Conservation (phyloP, 352 stramenopile species). For the Phytophthora citrophthora region DNA sequence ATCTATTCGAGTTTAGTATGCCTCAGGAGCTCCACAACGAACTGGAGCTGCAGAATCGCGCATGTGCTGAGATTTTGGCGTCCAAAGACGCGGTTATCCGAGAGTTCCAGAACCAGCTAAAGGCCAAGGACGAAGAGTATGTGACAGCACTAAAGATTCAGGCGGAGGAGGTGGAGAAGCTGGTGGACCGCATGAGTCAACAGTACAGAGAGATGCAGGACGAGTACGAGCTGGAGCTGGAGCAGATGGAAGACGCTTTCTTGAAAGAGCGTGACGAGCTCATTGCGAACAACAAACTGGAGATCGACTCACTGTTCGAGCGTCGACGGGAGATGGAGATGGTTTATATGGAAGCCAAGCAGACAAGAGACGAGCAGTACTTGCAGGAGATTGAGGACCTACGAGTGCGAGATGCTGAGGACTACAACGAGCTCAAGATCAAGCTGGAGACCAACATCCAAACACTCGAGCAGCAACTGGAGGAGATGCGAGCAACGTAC, state of each 20-base stretch:
- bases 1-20: constrained; percentile 94
- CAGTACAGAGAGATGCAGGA: constrained; percentile 95
- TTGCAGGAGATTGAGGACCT: constrained; percentile 93
- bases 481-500: constrained; percentile 96
- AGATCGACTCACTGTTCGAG: constrained; percentile 95
- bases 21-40: constrained; percentile 92
- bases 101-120: constrained; percentile 92
- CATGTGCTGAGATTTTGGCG: constrained; percentile 90
- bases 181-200: constrained; percentile 89
- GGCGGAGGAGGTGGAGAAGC: constrained; percentile 89
- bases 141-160: constrained; percentile 92
- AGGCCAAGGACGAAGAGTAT: constrained; percentile 96
- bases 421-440: constrained; percentile 97
- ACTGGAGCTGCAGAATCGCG: constrained; percentile 86
- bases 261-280: constrained; percentile 92
- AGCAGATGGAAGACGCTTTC: constrained; percentile 94
- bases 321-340: constrained; percentile 93
- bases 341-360: constrained; percentile 93
- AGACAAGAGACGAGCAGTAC: constrained; percentile 89
- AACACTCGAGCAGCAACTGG: constrained; percentile 95
- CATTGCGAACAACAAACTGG: constrained; percentile 88
- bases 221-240: constrained; percentile 94
- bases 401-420: constrained; percentile 90
- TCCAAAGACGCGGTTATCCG: constrained; percentile 91
- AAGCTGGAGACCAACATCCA: constrained; percentile 97